phyloP scores from a whole-genome alignment of 2,329 filamentous ascomycete genomes.

The Cladosporium sp. region DNA sequence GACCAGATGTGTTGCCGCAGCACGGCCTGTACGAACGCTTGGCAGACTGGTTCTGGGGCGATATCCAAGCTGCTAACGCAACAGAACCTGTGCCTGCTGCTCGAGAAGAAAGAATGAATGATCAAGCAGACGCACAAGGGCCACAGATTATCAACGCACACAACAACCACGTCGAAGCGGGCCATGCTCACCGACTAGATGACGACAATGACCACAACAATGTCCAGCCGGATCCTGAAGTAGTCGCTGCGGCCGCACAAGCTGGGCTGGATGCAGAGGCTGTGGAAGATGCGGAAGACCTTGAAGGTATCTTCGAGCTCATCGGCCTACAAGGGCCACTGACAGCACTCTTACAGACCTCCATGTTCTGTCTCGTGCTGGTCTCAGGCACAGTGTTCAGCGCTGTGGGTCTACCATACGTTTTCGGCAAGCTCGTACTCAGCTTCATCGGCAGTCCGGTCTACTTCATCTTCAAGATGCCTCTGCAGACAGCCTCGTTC shows the following conservation, averaged over 20 bases:
- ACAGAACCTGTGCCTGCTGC: constrained; percentile 37
- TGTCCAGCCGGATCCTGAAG: constrained; percentile 49
- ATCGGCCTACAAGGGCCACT: constrained; percentile 95
- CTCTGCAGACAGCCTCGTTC: constrained; percentile 68
- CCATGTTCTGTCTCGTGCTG: constrained; percentile 86
- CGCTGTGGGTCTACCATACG: constrained; percentile 87
- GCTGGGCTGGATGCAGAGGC: constrained; percentile 69
- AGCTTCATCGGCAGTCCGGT: constrained; percentile 76
- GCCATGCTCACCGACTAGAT: constrained; percentile 21
- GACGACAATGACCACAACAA: constrained; percentile 9
- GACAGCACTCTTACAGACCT: constrained; percentile 86
- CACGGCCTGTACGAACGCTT: constrained; percentile 23
- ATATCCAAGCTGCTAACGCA: constrained; percentile 30
- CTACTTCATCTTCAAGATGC: constrained; percentile 60
- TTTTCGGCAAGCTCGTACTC: constrained; percentile 80
- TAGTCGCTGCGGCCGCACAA: constrained; percentile 60
- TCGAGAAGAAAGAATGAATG: constrained; percentile 58
- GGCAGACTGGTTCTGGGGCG: constrained; percentile 47
- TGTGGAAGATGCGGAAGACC: constrained; percentile 80
- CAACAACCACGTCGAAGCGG: background rate
- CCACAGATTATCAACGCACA: constrained; percentile 51
- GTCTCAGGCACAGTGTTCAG: constrained; percentile 81
- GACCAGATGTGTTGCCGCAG: background rate
- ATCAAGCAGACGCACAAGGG: constrained; percentile 58
- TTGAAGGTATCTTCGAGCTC: constrained; percentile 93